Evolutionary conservation across 805 yeast genomes (phyloP), one percentile per base, ranked within the genome.

Genomic region (Ogataea methanolica): DNA sequence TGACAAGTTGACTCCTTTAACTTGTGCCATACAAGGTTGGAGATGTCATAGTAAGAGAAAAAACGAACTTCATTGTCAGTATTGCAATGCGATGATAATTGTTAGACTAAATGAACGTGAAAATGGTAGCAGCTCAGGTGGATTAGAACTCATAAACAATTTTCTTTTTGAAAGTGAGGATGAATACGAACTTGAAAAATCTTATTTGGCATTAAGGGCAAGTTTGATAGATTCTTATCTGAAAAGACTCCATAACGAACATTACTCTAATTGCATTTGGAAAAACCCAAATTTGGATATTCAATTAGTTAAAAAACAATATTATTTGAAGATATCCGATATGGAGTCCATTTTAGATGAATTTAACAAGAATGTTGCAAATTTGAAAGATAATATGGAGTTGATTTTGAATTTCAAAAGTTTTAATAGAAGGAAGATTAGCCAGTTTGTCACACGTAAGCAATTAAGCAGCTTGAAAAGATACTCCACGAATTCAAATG

Each of bases 21-120:
- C 59, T 31, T 75, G 81, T 55, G 72, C 82, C 1, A 54, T 74
- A 21, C 67, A 73, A 45, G 85, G 85, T 1, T 80, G 85, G 85
- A 62, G 58, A 43, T 74, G 79, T 50, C 71, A 70, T 15, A 55
- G 62, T 11, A 49, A 46, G 3, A 48, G 61, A 29, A 65, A 58
- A 40, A 69, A 71, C 46, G 66, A 61, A 41, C 46, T 71, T 3
- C 54, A 52, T 38, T 71, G 75, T 49, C 50, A 52, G 2, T 59
- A 60, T 8, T 70, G 75, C 48, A 60, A 61, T 41, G 61, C 68
- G 2, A 44, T 56, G 9, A 48, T 71, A 12, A 36, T 61, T 9
- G 56, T 69, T 6, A 55, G 57, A 31, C 45, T 68, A n/a, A 57
- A 63, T 9, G 48, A 47, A 5, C 47, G 43, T 8, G 46, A 48